Base-by-base conservation (phyloP, 257 asterid species). In the Cinchona pubescens region DNA sequence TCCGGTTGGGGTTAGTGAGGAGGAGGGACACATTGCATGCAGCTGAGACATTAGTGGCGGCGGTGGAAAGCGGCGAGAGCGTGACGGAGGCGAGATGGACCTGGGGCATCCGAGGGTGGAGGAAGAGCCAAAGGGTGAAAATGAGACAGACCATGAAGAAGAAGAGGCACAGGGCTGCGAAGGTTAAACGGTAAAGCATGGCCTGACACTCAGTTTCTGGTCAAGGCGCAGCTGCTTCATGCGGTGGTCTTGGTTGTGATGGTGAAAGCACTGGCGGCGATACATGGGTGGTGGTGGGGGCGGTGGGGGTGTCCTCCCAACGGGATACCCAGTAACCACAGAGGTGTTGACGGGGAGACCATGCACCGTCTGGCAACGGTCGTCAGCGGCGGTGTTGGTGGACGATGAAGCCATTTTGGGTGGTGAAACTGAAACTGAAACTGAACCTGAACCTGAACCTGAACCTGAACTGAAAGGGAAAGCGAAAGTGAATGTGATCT, bases 1-100 rank as follows among this genome's bases (percentile, higher is more conserved):
- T 86, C 76, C 60, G 72, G 77, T 87, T 87, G 16, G 85, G 69
- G 75, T 87, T 87, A 38, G 86, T 73, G 64, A 85, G 78, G 32
- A 59, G 12, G 29, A 87, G 58, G 29, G 85, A 78, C 21, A 82
- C 35, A 69, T 80, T 83, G 84, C 85, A 87, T 21, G 74, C 66
- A 25, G 80, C 87, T 1, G 84, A 2, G 59, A 62, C 73, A 62
- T 61, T 21, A 71, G 81, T 51, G 58, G 60, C 11, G 78, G 66
- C 68, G 73, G 61, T 0, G 43, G 74, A 5, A 37, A 81, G 40
- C 37, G 77, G 25, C 9, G 86, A 79, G 37, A 85, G 32, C 42
- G 70, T 18, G 67, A 84, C 87, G 59, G 86, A 62, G 37, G 76
- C n/a, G 35, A 87, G 62, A 19, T 42, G 71, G 45, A 87, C 55